phyloP scores from a whole-genome alignment of 176 grass and related monocot genomes.

The Avena eriantha region DNA sequence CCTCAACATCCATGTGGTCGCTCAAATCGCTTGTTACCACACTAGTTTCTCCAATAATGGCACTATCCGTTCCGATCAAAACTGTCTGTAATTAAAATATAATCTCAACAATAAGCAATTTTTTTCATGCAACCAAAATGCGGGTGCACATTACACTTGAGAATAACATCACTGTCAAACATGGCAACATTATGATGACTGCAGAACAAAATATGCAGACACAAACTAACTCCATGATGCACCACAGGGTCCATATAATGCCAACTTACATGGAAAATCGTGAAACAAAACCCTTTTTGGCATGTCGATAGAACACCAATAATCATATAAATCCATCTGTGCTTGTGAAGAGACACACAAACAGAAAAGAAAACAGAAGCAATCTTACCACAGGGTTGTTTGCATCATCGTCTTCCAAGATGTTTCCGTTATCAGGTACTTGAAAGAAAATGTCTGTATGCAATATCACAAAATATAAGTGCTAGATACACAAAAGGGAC shows the following conservation, averaged over 20 bases:
- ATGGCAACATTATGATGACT: constrained; percentile 11
- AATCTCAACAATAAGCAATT: constrained; percentile 38
- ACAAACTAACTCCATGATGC: background rate
- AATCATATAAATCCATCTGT: background rate
- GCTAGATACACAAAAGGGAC: constrained; percentile 24
- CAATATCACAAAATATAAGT: constrained; percentile 12
- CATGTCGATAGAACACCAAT: background rate
- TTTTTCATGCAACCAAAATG: constrained; percentile 32
- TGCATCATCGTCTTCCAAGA: constrained; percentile 72
- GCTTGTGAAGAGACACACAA: constrained; percentile 15
- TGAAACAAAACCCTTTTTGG: too few relatives aligned
- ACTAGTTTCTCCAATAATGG: constrained; percentile 61
- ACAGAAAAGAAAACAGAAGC: constrained; percentile 25
- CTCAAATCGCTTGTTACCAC: constrained; percentile 50
- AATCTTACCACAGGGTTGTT: constrained; percentile 81
- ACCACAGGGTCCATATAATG: constrained; percentile 1
- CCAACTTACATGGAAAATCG: background rate
- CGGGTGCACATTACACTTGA: background rate
- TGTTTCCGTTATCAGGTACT: constrained; percentile 79
- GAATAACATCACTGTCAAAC: background rate
- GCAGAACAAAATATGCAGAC: constrained; percentile 7
- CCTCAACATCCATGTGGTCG: constrained; percentile 56
- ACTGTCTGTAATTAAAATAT: constrained; percentile 72
- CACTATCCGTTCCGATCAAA: constrained; percentile 73
- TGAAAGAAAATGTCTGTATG: constrained; percentile 88